Conservation (phyloP, 179 eudicot species). For the Drosera spatulata region DNA sequence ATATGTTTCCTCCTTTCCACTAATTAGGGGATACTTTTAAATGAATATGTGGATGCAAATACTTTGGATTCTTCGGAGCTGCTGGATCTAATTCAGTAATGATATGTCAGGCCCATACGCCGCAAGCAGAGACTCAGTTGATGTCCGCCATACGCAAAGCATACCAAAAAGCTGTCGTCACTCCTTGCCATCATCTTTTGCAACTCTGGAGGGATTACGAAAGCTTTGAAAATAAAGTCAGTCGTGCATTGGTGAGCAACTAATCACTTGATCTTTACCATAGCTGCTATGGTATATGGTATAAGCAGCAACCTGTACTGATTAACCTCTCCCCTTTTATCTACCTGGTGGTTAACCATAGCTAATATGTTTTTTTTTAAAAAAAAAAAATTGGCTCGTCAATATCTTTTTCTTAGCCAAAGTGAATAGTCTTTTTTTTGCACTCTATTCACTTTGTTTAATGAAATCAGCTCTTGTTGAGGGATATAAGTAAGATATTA, state of each 20-base stretch:
- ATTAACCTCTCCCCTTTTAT: no score
- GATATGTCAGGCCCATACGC: constrained; percentile 56
- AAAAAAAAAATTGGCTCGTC: no score
- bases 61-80: not conserved
- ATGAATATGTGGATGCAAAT: not conserved
- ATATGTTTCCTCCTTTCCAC: constrained; percentile 6
- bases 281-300: no score
- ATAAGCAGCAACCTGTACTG: no score
- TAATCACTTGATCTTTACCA: not conserved
- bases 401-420: no score
- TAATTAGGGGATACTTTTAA: not conserved
- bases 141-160: constrained; percentile 76
- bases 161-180: constrained; percentile 87
- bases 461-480: not conserved
- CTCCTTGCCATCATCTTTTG: constrained; percentile 84
- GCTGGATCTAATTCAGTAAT: constrained; percentile 6
- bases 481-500: constrained; percentile 4
- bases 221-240: constrained; percentile 91
- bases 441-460: not conserved
- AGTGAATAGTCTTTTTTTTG: not conserved
- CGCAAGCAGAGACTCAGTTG: constrained; percentile 85
- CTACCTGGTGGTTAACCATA: no score
- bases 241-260: constrained; percentile 70
- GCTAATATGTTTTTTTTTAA: no score
- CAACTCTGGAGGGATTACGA: constrained; percentile 99